These are phyloP conservation scores for Zea mays DNA, from an alignment of 176 grass and related monocot genomes.

Conservation along the genomic window DNA sequence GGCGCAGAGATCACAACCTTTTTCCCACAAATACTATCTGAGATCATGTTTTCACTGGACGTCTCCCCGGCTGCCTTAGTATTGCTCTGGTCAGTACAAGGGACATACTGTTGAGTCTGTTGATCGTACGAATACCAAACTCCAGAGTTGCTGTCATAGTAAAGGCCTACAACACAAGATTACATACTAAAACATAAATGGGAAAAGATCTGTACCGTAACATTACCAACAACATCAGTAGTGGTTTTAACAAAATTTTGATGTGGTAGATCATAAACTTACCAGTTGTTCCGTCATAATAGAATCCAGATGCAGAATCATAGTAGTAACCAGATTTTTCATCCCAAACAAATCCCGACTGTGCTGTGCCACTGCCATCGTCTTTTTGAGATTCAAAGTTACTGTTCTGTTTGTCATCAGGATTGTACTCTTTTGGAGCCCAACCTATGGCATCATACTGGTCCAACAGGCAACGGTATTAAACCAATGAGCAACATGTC, in stretches of 20 bases:
- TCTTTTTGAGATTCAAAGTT: constrained; percentile 49
- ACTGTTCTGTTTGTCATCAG: constrained; percentile 63
- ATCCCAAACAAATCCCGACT: constrained; percentile 98
- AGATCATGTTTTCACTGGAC: constrained; percentile 47
- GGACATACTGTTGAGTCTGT: constrained; percentile 86
- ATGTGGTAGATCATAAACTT: constrained; percentile 16
- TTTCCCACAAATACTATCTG: constrained; percentile 59
- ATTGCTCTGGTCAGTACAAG: constrained; percentile 65
- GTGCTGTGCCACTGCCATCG: constrained; percentile 53
- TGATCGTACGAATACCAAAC: constrained; percentile 86
- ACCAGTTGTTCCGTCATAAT: constrained; percentile 99
- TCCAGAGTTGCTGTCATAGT: constrained; percentile 89
- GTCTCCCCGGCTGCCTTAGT: constrained; percentile 50
- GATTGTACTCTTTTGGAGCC: constrained; percentile 95
- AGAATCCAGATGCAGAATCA: constrained; percentile 95
- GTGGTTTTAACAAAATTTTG: constrained; percentile 13
- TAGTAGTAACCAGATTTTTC: constrained; percentile 99
- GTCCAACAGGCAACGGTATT: constrained; percentile 22
- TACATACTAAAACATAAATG: background rate
- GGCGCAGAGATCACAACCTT: constrained; percentile 96
- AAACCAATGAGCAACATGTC: constrained; percentile 17
- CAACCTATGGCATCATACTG: constrained; percentile 97
- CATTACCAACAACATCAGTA: constrained; percentile 13
- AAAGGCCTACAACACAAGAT: constrained; percentile 75
- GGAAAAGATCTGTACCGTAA: background rate